These are phyloP conservation scores for Phytophthora crassamura DNA, from an alignment of 352 stramenopile genomes.

Conservation along the genomic window DNA sequence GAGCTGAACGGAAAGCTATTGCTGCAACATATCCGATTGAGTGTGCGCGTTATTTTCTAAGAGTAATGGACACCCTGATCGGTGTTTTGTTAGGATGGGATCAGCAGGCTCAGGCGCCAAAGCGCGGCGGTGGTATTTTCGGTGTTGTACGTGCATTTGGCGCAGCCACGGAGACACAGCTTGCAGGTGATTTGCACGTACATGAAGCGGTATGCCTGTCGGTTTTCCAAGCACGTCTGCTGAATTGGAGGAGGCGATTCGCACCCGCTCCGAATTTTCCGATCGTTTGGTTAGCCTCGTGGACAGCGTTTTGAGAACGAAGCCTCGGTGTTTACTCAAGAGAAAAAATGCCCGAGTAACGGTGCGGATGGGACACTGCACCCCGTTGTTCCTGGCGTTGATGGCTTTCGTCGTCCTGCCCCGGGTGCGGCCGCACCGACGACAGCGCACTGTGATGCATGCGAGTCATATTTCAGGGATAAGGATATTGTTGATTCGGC, in stretches of 20 bases:
- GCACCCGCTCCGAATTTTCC: not conserved
- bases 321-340: not conserved
- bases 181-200: slow-evolving; percentile 31
- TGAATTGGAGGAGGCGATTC: not conserved
- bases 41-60: slow-evolving; percentile 5
- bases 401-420: slow-evolving; percentile 3
- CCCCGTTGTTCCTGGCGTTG: slow-evolving; percentile 2
- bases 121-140: slow-evolving; percentile 26
- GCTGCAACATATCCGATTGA: slow-evolving; percentile 1
- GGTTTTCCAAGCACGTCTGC: slow-evolving; percentile 26
- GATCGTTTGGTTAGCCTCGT: not conserved
- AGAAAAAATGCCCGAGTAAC: not conserved
- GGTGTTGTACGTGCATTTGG: slow-evolving; percentile 27
- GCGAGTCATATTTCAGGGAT: not conserved
- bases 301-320: not conserved
- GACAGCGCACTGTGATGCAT: slow-evolving; percentile 3
- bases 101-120: not conserved
- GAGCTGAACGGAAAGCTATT: slow-evolving; percentile 3
- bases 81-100: slow-evolving; percentile 7
- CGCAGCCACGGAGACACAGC: slow-evolving; percentile 29
- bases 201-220: slow-evolving; percentile 35
- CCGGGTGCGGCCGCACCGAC: not conserved
- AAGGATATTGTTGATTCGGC: slow-evolving; percentile 7
- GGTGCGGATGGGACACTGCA: not conserved
- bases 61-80: slow-evolving; percentile 6